Evolutionary conservation across 2,329 filamentous ascomycete genomes (phyloP), one percentile per base, ranked within the genome.

Genomic region (Cladosporium halotolerans): DNA sequence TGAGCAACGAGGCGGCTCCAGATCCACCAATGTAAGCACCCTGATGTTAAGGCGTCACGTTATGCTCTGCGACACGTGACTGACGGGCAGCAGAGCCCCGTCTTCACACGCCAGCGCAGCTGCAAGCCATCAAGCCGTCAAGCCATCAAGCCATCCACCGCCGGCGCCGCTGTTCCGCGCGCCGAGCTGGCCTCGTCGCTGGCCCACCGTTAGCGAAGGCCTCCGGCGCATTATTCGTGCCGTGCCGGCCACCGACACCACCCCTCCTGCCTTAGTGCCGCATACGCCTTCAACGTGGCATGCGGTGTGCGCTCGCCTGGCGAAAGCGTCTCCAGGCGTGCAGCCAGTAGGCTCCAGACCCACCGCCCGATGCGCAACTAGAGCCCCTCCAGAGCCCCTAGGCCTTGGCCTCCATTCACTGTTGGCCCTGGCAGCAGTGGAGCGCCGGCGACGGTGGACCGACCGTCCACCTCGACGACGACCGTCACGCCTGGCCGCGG

Each of bases 211-310:
- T 28, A 28, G 23, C 23, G 23, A 28, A 28, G 23, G 23, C 23
- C 23, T 28, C 23, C 23, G 23, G 7, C 23, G 23, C 46, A 40
- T 48, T 51, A 43, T 43, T 51, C 48, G 48, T 44, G 45, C 56
- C 60, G 60, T 55, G 32, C 59, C 60, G 60, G 48, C 56, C 55
- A 60, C 51, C 60, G 54, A 59, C 57, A 53, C 39, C 42, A 33
- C 50, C 51, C 39, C 45, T 53, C 52, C 42, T 23, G 39, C 54
- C 32, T 60, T 62, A 62, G 61, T 59, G 57, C 57, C 56, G 59
- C 49, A 51, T 51, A 51, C 34, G 38, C 46, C 57, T 55, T 51
- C 52, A 58, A 65, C 63, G 63, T 66, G 63, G 62, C 63, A 66
- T 54, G 52, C 57, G 58, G 56, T 63, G 58, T 57, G 52, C 57